phyloP scores from a whole-genome alignment of 2,329 filamentous ascomycete species.

The Talaromyces sp. region DNA sequence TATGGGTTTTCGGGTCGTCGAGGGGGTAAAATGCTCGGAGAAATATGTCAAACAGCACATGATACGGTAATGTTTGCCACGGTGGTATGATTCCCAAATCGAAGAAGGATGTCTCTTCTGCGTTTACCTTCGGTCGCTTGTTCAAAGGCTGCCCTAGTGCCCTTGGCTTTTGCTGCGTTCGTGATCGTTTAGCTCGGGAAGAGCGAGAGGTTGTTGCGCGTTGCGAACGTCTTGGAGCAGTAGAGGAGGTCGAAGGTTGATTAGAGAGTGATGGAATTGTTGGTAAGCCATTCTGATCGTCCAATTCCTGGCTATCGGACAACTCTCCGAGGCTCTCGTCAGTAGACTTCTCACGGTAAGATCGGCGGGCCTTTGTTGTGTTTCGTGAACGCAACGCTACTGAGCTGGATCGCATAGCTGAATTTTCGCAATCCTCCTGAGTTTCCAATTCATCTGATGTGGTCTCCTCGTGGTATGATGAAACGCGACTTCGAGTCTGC shows the following conservation, averaged over 20 bases:
- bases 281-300: neutral
- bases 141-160: slow-evolving; percentile 17
- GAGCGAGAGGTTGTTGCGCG: slow-evolving; percentile 13
- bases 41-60: slow-evolving; percentile 71
- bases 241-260: slow-evolving; percentile 7
- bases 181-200: slow-evolving; percentile 12
- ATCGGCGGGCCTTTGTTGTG: slow-evolving; percentile 26
- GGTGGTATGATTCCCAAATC: slow-evolving; percentile 50
- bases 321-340: slow-evolving; percentile 29
- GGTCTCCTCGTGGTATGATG: slow-evolving; percentile 43
- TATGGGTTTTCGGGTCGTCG: slow-evolving; percentile 38
- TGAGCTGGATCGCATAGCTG: slow-evolving; percentile 20
- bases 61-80: slow-evolving; percentile 67
- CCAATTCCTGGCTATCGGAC: slow-evolving; percentile 12
- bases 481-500: slow-evolving; percentile 37
- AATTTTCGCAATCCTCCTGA: slow-evolving; percentile 5
- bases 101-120: slow-evolving; percentile 17
- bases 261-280: neutral
- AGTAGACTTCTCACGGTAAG: slow-evolving; percentile 41
- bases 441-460: slow-evolving; percentile 30
- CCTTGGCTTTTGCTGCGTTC: slow-evolving; percentile 6
- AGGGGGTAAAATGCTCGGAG: slow-evolving; percentile 65
- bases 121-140: slow-evolving; percentile 30
- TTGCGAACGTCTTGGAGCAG: slow-evolving; percentile 10
- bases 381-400: slow-evolving; percentile 36